Evolutionary conservation across 2,329 filamentous ascomycete genomes (phyloP), one percentile per base, ranked within the genome.

Genomic region (Fusarium burgessii): DNA sequence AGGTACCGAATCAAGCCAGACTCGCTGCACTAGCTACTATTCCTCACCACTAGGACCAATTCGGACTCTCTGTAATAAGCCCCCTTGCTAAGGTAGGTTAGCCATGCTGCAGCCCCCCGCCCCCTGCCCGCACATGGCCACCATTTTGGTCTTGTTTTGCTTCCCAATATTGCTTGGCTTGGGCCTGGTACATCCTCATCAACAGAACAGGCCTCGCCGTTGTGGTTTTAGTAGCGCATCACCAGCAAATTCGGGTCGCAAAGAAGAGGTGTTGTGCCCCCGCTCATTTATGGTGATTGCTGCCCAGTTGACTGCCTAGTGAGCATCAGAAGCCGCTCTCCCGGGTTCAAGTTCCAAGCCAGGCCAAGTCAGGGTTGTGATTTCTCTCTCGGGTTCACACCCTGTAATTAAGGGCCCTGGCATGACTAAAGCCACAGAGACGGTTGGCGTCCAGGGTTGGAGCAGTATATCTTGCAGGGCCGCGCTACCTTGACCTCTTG

Each of bases 401-500:
- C 64, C 66, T 67, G 59, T 42, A 51, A 41, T 47, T 58, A 67
- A 66, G 64, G 50, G 47, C 58, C 73, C 57, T 60, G 58, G 45
- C 56, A 58, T 65, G 65, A 74, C 72, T 61, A 75, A 74, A 70
- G 60, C 45, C 67, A 60, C 50, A 66, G 51, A 55, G 63, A 58
- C 47, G 42, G 65, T 62, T 56, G 62, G 42, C 56, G 45, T 40
- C 42, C 49, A 50, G 58, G 42, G 58, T 43, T 68, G 69, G 64
- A 68, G 56, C 65, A 70, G 66, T 75, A 75, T 74, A 75, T 75
- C 73, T 75, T 75, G 71, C 69, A 73, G 69, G 58, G 62, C 58
- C 66, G 62, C 73, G 73, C 73, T 74, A 68, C 58, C 50, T 75
- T 71, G 55, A 66, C 62, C 60, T 71, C 57, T 73, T 57, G 49